Conservation (phyloP, 139 green algal species). For the Micromonas pusilla region DNA sequence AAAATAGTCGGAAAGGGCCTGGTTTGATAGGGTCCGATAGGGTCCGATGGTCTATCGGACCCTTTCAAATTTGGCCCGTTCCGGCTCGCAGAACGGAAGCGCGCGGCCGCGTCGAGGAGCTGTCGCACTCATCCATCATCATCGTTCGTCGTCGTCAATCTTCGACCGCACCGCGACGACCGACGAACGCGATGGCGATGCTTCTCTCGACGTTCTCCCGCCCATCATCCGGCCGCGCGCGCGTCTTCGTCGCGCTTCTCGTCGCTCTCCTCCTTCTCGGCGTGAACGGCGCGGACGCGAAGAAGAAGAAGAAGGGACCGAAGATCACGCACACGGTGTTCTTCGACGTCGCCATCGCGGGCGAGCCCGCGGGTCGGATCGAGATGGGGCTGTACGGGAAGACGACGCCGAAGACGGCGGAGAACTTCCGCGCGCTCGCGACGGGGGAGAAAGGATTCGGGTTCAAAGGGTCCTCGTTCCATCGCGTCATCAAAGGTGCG, state of each 20-base stretch:
- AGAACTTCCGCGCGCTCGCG: conserved; percentile 38
- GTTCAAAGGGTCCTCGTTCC: conserved; percentile 44
- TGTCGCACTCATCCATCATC: too few species aligned
- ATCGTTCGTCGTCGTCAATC: too few species aligned
- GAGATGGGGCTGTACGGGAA: conserved; percentile 68
- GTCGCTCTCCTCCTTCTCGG: neutral
- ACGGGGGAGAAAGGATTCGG: conserved; percentile 48
- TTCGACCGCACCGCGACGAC: too few species aligned
- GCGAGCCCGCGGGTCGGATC: conserved; percentile 52
- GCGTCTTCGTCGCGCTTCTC: neutral
- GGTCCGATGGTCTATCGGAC: too few species aligned
- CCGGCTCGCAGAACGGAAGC: too few species aligned
- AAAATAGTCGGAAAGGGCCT: too few species aligned
- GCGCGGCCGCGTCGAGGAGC: too few species aligned
- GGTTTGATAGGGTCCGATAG: too few species aligned
- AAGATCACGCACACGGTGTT: conserved; percentile 43
- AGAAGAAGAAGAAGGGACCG: conserved; percentile 9
- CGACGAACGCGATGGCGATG: too few species aligned
- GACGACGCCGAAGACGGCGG: conserved; percentile 37
- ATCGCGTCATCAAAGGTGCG: conserved; percentile 52
- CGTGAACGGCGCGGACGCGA: neutral
- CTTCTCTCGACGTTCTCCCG: too few species aligned
- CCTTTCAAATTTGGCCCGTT: too few species aligned
- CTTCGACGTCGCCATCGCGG: conserved; percentile 50
- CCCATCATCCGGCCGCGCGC: too few species aligned